These are phyloP conservation scores for Penicillium sp. DNA, from an alignment of 2,329 filamentous ascomycete species.

Conservation along the genomic window DNA sequence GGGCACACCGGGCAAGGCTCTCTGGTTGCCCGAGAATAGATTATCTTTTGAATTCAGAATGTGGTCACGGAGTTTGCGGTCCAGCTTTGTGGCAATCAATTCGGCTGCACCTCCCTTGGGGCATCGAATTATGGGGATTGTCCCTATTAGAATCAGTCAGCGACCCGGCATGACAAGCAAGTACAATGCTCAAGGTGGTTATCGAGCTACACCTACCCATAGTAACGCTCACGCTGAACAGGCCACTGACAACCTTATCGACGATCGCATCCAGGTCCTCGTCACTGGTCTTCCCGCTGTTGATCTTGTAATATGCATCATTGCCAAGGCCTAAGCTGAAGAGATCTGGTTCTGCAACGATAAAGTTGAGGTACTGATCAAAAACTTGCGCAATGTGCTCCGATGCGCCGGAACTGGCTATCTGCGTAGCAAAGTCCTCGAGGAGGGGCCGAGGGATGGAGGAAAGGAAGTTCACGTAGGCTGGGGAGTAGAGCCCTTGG, in stretches of 20 bases:
- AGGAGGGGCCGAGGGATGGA: slow-evolving; percentile 87
- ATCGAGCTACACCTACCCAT: slow-evolving; percentile 68
- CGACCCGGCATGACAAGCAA: not conserved
- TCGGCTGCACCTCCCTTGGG: slow-evolving; percentile 92
- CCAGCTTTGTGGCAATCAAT: slow-evolving; percentile 89
- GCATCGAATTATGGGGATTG: slow-evolving; percentile 93
- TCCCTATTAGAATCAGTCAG: slow-evolving; percentile 57
- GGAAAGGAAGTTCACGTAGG: slow-evolving; percentile 95
- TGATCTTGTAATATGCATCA: slow-evolving; percentile 93
- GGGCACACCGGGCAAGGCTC: slow-evolving; percentile 65
- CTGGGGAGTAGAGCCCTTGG: slow-evolving; percentile 85
- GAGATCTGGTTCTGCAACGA: slow-evolving; percentile 91
- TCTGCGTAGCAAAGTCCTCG: slow-evolving; percentile 91
- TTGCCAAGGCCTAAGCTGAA: slow-evolving; percentile 94
- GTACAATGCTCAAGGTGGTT: not conserved
- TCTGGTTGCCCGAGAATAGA: slow-evolving; percentile 73
- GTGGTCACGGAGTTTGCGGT: slow-evolving; percentile 93
- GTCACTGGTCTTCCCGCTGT: slow-evolving; percentile 88
- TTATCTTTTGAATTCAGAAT: slow-evolving; percentile 98
- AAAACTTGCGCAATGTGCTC: slow-evolving; percentile 91
- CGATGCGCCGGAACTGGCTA: slow-evolving; percentile 78
- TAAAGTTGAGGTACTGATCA: slow-evolving; percentile 97
- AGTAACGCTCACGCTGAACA: slow-evolving; percentile 98
- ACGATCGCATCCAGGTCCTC: slow-evolving; percentile 85
- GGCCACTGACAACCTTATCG: slow-evolving; percentile 87